Percentiles rank a stretch among this genome's conserved stretches.
These are phyloP conservation scores for Strigomonas culicis DNA, from an alignment of 208 protist genomes.

Conservation along the genomic window DNA sequence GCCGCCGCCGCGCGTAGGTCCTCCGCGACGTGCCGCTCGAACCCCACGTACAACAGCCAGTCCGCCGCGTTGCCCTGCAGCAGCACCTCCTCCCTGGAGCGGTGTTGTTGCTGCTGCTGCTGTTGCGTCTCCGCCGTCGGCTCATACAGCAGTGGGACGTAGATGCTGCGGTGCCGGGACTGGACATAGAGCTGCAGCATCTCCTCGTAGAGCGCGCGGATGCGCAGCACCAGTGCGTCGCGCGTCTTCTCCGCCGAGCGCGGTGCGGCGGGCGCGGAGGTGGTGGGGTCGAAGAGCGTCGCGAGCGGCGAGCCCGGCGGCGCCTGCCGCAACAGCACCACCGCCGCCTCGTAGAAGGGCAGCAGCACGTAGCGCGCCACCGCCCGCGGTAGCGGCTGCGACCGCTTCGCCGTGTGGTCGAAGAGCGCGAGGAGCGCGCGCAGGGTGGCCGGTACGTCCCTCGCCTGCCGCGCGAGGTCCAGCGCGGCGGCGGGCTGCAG, in stretches of 20 bases:
- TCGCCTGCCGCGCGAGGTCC: no score
- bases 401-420: no score
- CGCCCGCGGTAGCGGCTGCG: constrained; percentile 22
- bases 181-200: constrained; percentile 25
- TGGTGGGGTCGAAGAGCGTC: neutral
- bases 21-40: constrained; percentile 41
- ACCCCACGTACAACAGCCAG: constrained; percentile 32
- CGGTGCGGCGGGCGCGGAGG: constrained; percentile 12
- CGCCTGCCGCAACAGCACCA: neutral
- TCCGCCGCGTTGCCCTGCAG: constrained; percentile 21
- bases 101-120: neutral
- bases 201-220: no score
- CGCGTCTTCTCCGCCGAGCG: neutral
- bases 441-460: no score
- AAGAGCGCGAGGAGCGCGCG: no score
- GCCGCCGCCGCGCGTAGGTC: constrained; percentile 32
- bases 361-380: constrained; percentile 16
- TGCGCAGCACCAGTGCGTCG: no score
- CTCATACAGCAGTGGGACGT: constrained; percentile 22
- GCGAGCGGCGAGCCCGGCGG: no score
- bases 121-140: neutral
- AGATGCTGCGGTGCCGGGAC: constrained; percentile 15
- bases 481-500: neutral
- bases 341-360: constrained; percentile 22
- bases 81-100: neutral